These are phyloP conservation scores for Ophiostoma australiae DNA, from an alignment of 2,329 filamentous ascomycete species.

Conservation along the genomic window DNA sequence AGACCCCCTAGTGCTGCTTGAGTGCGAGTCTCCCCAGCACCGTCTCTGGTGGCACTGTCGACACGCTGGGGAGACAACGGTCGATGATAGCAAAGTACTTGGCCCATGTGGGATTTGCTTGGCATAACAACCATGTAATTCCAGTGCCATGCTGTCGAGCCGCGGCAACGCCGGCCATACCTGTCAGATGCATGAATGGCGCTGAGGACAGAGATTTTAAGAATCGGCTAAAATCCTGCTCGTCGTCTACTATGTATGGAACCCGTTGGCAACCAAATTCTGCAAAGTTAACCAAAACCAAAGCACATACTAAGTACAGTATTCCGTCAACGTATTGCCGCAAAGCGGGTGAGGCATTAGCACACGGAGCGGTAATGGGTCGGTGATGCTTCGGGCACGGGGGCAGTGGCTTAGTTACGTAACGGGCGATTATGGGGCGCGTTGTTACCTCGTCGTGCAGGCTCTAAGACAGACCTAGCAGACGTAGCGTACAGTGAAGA, in stretches of 20 bases:
- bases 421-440: background rate
- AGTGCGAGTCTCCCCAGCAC: background rate
- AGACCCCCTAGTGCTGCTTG: background rate
- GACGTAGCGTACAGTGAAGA: background rate
- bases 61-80: background rate
- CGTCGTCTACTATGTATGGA: background rate
- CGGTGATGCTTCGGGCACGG: conserved; percentile 7
- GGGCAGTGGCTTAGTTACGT: conserved; percentile 9
- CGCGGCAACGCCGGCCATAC: conserved; percentile 6
- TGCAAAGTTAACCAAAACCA: background rate
- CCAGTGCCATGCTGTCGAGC: background rate
- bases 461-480: too few relatives aligned
- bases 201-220: background rate
- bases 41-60: background rate
- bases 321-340: conserved; percentile 1
- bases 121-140: background rate
- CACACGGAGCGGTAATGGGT: background rate
- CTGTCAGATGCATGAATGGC: background rate
- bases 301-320: background rate
- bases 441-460: background rate
- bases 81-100: background rate
- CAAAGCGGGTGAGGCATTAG: conserved; percentile 7
- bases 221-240: background rate
- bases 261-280: background rate
- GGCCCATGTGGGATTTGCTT: background rate